Base-by-base conservation (phyloP, 345 rosid species). In the Dimocarpus longan region DNA sequence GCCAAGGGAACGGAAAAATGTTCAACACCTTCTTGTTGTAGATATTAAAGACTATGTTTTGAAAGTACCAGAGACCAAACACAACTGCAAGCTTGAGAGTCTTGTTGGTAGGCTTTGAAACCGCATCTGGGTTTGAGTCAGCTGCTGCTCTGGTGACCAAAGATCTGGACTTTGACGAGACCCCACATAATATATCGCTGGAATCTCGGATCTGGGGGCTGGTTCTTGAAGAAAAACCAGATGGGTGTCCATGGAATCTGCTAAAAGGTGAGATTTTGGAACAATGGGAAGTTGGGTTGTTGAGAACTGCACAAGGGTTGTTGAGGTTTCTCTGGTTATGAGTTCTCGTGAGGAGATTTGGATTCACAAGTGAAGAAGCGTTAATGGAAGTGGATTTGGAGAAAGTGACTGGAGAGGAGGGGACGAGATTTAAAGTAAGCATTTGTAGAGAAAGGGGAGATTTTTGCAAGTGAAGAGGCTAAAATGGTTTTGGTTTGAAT, bases 1-100 rank as follows among this genome's bases (percentile, higher is more conserved):
- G 93, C 99, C 99, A 95, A 16, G 99, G 99, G 75, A 83, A 95
- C 6, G 99, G 96, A 79, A 95, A 93, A 72, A 95, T 88, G 40
- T 93, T 93, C 78, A 95, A 82, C 11, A 92, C 95, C 79, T 95
- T 90, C 82, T 95, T 92, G 89, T 93, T 95, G 89, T 89, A 95
- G 84, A 95, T 91, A 85, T 93, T 95, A 85, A 95, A 95, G 79
- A 95, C 93, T 56, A 95, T 89, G 89, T 93, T 95, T 48, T 95
- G 99, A 68, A 92, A 89, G 83, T 93, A 95, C 98, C 98, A 93
- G 62, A 93, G 87, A 76, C 98, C 98, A 71, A 95, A 92, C 15
- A 93, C 90, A 10, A 92, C 52, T 0, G 82, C 98, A 52, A 95
- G 92, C 82, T 95, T 91, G 42, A 90, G 83, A 10, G 74, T 92